A percentile compares a stretch with the other conserved stretches of the same genome.
Evolutionary conservation across 2,329 filamentous ascomycete genomes (phyloP).

Genomic region (Mycosphaerella sp.): DNA sequence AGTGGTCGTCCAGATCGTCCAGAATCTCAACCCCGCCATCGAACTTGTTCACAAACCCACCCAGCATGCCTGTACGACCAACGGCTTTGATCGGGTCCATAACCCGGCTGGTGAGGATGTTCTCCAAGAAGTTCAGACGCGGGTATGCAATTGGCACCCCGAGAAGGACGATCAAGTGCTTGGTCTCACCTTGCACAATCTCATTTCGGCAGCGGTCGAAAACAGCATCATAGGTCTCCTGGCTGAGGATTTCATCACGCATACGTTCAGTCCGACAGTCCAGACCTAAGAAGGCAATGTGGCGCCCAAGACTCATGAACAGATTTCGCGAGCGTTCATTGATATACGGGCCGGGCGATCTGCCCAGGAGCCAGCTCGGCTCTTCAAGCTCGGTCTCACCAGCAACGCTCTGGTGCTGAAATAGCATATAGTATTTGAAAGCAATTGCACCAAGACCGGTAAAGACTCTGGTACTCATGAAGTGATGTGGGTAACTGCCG

Average conservation of each 20-base stretch:
- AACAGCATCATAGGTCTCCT: constrained; percentile 76
- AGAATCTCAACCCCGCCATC: constrained; percentile 88
- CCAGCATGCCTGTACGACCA: constrained; percentile 72
- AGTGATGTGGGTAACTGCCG: constrained; percentile 84
- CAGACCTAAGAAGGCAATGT: constrained; percentile 74
- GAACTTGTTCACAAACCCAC: constrained; percentile 76
- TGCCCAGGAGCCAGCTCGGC: constrained; percentile 84
- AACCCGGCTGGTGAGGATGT: constrained; percentile 69
- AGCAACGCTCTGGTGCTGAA: constrained; percentile 86
- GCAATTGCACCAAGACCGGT: constrained; percentile 82
- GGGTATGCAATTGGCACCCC: constrained; percentile 58
- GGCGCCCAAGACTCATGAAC: constrained; percentile 75
- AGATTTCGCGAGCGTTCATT: constrained; percentile 75
- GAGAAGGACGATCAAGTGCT: constrained; percentile 81
- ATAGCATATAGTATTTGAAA: constrained; percentile 98
- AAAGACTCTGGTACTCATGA: constrained; percentile 86
- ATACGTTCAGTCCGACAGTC: constrained; percentile 90
- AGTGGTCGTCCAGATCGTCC: constrained; percentile 91
- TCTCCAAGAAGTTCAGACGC: constrained; percentile 54
- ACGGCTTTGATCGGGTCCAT: constrained; percentile 88
- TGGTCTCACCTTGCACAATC: constrained; percentile 74
- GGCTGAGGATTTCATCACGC: constrained; percentile 70
- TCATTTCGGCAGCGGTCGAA: constrained; percentile 81
- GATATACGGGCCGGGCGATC: constrained; percentile 80
- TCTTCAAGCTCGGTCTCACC: constrained; percentile 77